Base-by-base conservation (phyloP, 2,329 filamentous ascomycete species). In the Westerdykella sp. region DNA sequence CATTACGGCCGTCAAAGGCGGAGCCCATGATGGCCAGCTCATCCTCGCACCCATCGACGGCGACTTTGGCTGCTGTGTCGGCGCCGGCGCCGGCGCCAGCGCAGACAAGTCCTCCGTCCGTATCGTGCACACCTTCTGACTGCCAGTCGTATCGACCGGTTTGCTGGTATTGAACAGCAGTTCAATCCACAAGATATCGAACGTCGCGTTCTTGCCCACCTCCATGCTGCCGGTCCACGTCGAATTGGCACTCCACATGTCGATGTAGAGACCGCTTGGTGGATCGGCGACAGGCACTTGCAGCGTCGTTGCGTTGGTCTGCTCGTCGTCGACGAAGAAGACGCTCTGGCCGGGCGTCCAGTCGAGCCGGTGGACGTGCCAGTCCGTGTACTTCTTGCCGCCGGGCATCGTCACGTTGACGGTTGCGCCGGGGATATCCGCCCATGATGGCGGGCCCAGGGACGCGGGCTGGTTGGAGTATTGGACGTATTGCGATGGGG, bases 131-230 rank as follows among this genome's bases (percentile, higher is more conserved):
- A 21, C 18, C 18, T 21, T 21, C 18, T 21, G 18, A 21, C 4
- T 6, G 18, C 18, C 18, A 21, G 18, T 21, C 3, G 18, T 6
- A 3, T 21, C 18, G 18, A 21, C 18, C 18, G 3, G 18, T 6
- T 21, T 21, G 18, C 25, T 49, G 1, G 31, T 42, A 6, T 50
- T 52, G 31, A 48, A 52, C 28, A 50, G 32, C 15, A 50, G 37
- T 22, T 53, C 48, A 14, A 50, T 42, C 44, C 48, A 52, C 32
- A 46, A 39, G 2, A 48, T 42, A 5, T 50, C 48, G 7, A 52
- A 45, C 41, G 36, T 46, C 1, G 50, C 50, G 13, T 52, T 40
- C 7, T 22, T 6, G 0, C 42, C 45, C 11, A 36, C n/a, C 5
- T 37, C 28, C 50, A 52, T 52, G 30, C 34, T 32, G 13, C 50